Conservation (phyloP, 2,329 filamentous ascomycete species). For the Cytospora piceae region DNA sequence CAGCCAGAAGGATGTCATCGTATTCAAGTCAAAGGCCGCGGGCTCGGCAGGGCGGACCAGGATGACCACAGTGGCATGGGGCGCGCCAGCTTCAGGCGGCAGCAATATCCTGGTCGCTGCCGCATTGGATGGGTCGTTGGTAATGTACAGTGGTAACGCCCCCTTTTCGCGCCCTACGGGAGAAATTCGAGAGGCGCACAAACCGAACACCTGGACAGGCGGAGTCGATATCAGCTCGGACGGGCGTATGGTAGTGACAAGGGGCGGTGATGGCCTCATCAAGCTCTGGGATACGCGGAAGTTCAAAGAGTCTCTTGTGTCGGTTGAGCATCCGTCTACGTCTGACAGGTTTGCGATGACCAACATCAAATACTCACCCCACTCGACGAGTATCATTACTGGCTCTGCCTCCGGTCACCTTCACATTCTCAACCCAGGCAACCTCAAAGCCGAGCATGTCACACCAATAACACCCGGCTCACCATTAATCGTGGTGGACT, state of each 20-base stretch:
- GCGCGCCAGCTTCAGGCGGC: slow-evolving; percentile 73
- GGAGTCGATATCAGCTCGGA: slow-evolving; percentile 90
- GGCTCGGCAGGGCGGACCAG: slow-evolving; percentile 88
- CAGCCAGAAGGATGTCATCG: slow-evolving; percentile 88
- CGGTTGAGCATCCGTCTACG: slow-evolving; percentile 77
- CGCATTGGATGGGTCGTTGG: slow-evolving; percentile 84
- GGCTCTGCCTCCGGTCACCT: slow-evolving; percentile 85
- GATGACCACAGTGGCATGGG: slow-evolving; percentile 94
- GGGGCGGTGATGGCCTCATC: slow-evolving; percentile 88
- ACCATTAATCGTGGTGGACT: slow-evolving; percentile 81
- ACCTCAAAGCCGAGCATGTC: slow-evolving; percentile 79
- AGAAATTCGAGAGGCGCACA: slow-evolving; percentile 84
- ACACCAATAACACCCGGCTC: slow-evolving; percentile 87
- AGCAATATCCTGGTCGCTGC: slow-evolving; percentile 79
- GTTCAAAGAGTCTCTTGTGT: slow-evolving; percentile 87
- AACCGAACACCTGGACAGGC: slow-evolving; percentile 83
- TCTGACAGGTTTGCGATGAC: slow-evolving; percentile 81
- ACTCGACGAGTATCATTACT: slow-evolving; percentile 81
- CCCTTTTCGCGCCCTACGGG: slow-evolving; percentile 81
- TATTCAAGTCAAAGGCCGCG: slow-evolving; percentile 90
- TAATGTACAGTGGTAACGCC: slow-evolving; percentile 90
- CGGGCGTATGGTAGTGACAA: slow-evolving; percentile 85
- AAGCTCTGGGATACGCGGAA: slow-evolving; percentile 98
- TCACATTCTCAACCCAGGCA: slow-evolving; percentile 92
- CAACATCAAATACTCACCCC: slow-evolving; percentile 89